phyloP scores from a whole-genome alignment of 1,284 basidiomycete genomes.

The Rhodotorula sp. region DNA sequence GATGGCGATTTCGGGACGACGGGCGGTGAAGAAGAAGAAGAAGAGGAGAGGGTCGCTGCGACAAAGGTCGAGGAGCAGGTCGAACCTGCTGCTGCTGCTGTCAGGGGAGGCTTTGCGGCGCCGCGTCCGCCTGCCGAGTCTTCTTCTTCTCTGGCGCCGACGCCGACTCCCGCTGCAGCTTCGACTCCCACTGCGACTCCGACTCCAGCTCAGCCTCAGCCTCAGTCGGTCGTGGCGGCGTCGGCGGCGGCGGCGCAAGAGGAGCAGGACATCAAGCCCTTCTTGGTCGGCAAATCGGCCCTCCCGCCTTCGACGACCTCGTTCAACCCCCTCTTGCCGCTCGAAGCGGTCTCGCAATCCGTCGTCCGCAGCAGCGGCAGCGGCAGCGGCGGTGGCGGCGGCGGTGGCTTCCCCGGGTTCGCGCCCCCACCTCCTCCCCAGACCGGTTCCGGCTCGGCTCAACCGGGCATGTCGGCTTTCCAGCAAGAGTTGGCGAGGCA shows the following conservation, averaged over 20 bases:
- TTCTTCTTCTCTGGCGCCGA: neutral
- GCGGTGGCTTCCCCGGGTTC: neutral
- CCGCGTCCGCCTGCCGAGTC: neutral
- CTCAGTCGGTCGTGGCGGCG: neutral
- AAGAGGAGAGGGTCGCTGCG: neutral
- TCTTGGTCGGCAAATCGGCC: neutral
- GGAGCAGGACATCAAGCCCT: neutral
- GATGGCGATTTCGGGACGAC: conserved; percentile 21
- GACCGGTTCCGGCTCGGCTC: neutral
- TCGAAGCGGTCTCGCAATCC: neutral
- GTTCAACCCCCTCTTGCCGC: neutral
- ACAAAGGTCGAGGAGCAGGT: neutral
- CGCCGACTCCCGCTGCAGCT: too few species aligned
- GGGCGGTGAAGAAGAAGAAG: conserved; percentile 6
- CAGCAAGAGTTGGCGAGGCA: conserved; percentile 4
- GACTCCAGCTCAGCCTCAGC: too few species aligned
- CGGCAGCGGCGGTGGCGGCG: neutral
- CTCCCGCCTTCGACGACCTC: neutral
- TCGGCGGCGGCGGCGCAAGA: neutral
- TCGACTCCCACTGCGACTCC: too few species aligned
- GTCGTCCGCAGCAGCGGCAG: neutral
- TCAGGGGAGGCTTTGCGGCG: neutral
- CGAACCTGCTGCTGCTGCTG: neutral
- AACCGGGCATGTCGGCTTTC: conserved; percentile 8
- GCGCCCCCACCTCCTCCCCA: neutral